These are phyloP conservation scores for Haplosporangium sp. DNA, from an alignment of 371 early-diverging fungal genomes.

Conservation along the genomic window DNA sequence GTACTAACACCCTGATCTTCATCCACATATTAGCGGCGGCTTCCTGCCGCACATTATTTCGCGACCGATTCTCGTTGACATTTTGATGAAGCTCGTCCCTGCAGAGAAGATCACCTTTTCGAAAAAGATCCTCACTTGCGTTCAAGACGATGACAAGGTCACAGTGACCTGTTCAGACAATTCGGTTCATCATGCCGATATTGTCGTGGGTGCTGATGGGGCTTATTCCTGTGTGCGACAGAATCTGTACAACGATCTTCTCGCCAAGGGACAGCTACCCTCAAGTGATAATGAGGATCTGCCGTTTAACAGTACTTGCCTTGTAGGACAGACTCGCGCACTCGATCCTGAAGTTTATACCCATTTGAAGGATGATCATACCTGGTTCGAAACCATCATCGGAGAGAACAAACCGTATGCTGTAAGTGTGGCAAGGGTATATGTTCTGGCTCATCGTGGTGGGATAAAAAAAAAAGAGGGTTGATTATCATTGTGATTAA, in stretches of 20 bases:
- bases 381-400: constrained; percentile 15
- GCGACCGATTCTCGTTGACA: constrained; percentile 30
- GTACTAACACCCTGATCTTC: background rate
- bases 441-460: too few relatives aligned
- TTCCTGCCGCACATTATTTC: constrained; percentile 26
- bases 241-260: constrained; percentile 21
- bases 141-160: constrained; percentile 25
- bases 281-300: constrained; percentile 15
- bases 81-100: constrained; percentile 25
- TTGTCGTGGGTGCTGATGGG: constrained; percentile 47
- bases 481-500: background rate
- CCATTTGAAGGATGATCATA: constrained; percentile 9
- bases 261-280: constrained; percentile 4
- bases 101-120: constrained; percentile 17
- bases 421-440: constrained; percentile 14
- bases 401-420: constrained; percentile 26
- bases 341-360: constrained; percentile 17
- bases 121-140: constrained; percentile 26
- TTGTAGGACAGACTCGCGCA: constrained; percentile 27
- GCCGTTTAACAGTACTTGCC: constrained; percentile 22
- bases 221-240: constrained; percentile 38
- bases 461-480: too few relatives aligned
- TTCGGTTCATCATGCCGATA: constrained; percentile 30
- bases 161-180: constrained; percentile 32
- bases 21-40: constrained; percentile 17